These are phyloP conservation scores for Trichophyton equinum DNA, from an alignment of 2,329 filamentous ascomycete genomes.

Conservation along the genomic window DNA sequence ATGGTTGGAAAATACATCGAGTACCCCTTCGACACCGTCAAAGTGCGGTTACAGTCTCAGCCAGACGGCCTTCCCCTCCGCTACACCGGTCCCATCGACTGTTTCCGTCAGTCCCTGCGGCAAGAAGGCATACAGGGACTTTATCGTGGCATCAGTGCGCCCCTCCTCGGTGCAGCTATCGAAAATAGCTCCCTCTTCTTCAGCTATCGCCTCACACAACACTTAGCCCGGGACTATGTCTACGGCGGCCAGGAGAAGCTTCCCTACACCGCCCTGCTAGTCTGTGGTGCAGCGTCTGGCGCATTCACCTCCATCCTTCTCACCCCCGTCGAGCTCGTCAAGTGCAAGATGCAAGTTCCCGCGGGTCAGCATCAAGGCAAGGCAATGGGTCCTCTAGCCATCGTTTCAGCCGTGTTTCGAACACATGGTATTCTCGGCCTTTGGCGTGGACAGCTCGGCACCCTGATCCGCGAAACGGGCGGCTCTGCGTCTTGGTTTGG, in stretches of 20 bases:
- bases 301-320: conserved; percentile 81
- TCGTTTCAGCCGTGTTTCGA: conserved; percentile 68
- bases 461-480: conserved; percentile 83
- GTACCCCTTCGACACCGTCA: conserved; percentile 97
- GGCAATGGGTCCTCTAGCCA: conserved; percentile 51
- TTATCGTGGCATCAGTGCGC: conserved; percentile 87
- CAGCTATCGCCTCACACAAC: conserved; percentile 60
- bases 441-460: conserved; percentile 91
- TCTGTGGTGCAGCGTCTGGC: conserved; percentile 75
- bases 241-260: conserved; percentile 45
- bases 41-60: conserved; percentile 94
- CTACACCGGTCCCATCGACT: conserved; percentile 81
- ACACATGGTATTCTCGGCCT: conserved; percentile 76
- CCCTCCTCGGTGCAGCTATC: conserved; percentile 76
- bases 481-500: conserved; percentile 94
- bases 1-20: conserved; percentile 92
- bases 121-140: conserved; percentile 68
- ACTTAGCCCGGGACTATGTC: conserved; percentile 51
- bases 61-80: conserved; percentile 67
- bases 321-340: conserved; percentile 91
- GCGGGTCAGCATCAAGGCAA: conserved; percentile 31
- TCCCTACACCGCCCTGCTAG: conserved; percentile 60
- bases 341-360: conserved; percentile 93
- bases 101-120: conserved; percentile 74
- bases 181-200: conserved; percentile 91